Percentiles rank a stretch among this genome's conserved stretches.
Conservation (phyloP, 2,329 filamentous ascomycete genomes). For the Teratosphaeriaceae sp. region DNA sequence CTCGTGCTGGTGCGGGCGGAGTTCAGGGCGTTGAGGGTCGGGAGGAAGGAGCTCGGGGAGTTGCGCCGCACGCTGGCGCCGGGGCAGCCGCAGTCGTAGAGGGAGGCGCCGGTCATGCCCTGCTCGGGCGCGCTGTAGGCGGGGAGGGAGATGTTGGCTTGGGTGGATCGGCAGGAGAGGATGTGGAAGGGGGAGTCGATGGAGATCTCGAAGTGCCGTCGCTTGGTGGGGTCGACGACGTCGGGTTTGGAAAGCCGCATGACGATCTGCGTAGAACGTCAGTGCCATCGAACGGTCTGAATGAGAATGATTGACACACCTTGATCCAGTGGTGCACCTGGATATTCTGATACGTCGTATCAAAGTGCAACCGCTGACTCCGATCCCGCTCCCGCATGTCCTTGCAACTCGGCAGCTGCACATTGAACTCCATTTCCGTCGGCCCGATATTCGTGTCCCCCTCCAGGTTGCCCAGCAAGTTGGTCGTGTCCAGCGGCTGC, state of each 20-base stretch:
- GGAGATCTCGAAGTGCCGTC: slow-evolving; percentile 89
- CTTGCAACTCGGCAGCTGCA: slow-evolving; percentile 83
- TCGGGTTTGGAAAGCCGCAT: slow-evolving; percentile 86
- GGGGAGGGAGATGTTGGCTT: slow-evolving; percentile 79
- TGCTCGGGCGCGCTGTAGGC: slow-evolving; percentile 60
- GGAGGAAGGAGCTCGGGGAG: slow-evolving; percentile 45
- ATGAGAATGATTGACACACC: slow-evolving; percentile 44
- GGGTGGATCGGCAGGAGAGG: slow-evolving; percentile 86
- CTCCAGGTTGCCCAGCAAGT: slow-evolving; percentile 74
- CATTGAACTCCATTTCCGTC: slow-evolving; percentile 91
- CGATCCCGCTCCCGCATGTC: slow-evolving; percentile 70
- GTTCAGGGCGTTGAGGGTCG: slow-evolving; percentile 53
- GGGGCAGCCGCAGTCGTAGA: slow-evolving; percentile 58
- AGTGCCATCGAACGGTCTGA: slow-evolving; percentile 6
- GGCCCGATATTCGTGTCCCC: slow-evolving; percentile 73
- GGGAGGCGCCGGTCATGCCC: slow-evolving; percentile 23
- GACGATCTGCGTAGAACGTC: slow-evolving; percentile 58
- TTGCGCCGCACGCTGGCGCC: slow-evolving; percentile 50
- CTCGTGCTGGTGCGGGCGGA: slow-evolving; percentile 16
- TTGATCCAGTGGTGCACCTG: slow-evolving; percentile 97
- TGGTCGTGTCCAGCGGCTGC: slow-evolving; percentile 51
- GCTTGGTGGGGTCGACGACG: slow-evolving; percentile 66
- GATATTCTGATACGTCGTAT: slow-evolving; percentile 90
- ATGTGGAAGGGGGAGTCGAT: slow-evolving; percentile 95
- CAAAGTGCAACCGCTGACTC: slow-evolving; percentile 65